phyloP scores from a whole-genome alignment of 2,329 filamentous ascomycete species.

The Trichoderma hamatum region DNA sequence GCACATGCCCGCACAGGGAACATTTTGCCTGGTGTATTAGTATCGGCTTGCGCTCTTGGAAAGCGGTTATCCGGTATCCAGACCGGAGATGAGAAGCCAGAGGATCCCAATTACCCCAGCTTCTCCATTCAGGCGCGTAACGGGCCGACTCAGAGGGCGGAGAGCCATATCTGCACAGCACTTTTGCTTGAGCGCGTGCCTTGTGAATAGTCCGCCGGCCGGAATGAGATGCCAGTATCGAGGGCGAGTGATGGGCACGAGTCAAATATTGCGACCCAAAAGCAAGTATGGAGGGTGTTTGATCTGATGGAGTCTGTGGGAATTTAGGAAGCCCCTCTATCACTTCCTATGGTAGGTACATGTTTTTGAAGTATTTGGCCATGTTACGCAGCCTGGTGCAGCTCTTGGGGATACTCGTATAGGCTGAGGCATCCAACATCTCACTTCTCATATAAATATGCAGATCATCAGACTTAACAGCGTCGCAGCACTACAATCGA shows the following conservation, averaged over 20 bases:
- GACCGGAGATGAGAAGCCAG: background rate
- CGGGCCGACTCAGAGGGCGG: slow-evolving; percentile 10
- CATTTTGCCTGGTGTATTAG: no score
- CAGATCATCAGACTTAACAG: slow-evolving; percentile 7
- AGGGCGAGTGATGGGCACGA: background rate
- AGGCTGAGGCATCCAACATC: background rate
- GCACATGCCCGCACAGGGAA: background rate
- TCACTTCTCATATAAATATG: background rate
- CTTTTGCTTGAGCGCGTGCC: background rate
- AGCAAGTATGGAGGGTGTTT: background rate
- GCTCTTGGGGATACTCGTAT: no score
- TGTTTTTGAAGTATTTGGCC: background rate
- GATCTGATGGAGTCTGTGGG: background rate
- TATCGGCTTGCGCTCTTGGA: background rate
- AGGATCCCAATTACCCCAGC: background rate
- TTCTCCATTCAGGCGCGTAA: background rate
- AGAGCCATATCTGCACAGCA: background rate
- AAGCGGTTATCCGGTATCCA: background rate
- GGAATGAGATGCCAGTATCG: background rate
- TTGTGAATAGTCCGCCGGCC: background rate
- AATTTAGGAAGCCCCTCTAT: no score
- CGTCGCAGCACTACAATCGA: slow-evolving; percentile 16
- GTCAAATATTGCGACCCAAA: background rate
- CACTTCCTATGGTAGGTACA: background rate
- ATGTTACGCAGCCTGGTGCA: background rate